Evolutionary conservation across 2,329 filamentous ascomycete genomes (phyloP).

Genomic region (Pseudogymnoascus sp.): DNA sequence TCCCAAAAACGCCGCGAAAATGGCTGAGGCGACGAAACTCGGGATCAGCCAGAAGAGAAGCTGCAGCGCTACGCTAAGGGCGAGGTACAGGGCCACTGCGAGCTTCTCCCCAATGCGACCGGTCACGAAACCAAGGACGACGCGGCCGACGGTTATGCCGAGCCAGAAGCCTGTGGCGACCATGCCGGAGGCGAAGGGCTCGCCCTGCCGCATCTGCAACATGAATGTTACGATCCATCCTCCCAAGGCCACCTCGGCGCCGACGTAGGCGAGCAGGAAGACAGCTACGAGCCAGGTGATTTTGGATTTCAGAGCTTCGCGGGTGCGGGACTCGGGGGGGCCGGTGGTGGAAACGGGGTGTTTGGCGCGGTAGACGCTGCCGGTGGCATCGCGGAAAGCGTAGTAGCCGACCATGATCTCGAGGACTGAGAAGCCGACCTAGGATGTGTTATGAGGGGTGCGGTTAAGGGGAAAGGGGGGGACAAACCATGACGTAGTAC

Average conservation of each 20-base stretch:
- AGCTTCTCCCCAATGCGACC: slow-evolving; percentile 64
- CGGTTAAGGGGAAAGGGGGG: neutral
- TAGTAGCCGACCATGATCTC: slow-evolving; percentile 45
- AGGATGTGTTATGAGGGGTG: neutral
- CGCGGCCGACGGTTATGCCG: slow-evolving; percentile 66
- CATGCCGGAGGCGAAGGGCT: slow-evolving; percentile 65
- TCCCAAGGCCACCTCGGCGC: slow-evolving; percentile 66
- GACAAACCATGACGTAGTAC: slow-evolving; percentile 61
- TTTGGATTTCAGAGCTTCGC: slow-evolving; percentile 35
- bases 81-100: slow-evolving; percentile 56
- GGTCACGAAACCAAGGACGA: slow-evolving; percentile 70
- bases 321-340: slow-evolving; percentile 15
- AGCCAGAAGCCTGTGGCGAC: slow-evolving; percentile 78
- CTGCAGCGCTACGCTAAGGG: slow-evolving; percentile 55
- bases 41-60: slow-evolving; percentile 78
- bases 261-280: slow-evolving; percentile 74
- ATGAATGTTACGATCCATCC: slow-evolving; percentile 86
- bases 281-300: slow-evolving; percentile 66
- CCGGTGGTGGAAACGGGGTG: slow-evolving; percentile 33
- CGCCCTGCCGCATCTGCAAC: slow-evolving; percentile 65
- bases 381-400: slow-evolving; percentile 60
- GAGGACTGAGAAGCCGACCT: slow-evolving; percentile 47
- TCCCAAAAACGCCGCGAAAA: slow-evolving; percentile 65
- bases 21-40: slow-evolving; percentile 63
- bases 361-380: slow-evolving; percentile 46